Evolutionary conservation across 768 basidiomycete species (phyloP).

Genomic region (Leucocoprinus leucothites): DNA sequence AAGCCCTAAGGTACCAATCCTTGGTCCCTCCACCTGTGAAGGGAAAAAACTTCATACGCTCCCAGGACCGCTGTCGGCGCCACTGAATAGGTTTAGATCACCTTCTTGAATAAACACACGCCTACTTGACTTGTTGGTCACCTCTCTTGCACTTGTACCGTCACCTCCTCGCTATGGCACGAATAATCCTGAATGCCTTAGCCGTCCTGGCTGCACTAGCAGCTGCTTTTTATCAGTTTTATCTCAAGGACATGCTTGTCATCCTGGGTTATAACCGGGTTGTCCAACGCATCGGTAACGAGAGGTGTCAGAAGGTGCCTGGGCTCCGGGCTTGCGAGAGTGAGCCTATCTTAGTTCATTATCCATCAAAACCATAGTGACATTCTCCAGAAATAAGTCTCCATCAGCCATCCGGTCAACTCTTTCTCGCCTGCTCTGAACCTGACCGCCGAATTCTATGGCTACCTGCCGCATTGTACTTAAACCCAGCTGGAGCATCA

Average conservation of each 20-base stretch:
- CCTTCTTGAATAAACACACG: conserved; percentile 2
- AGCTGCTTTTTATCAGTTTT: conserved; percentile 45
- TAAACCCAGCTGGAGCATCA: conserved; percentile 37
- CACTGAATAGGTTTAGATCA: neutral
- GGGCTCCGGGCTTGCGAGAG: conserved; percentile 71
- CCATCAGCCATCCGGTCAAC: conserved; percentile 51
- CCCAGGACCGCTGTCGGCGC: too few species aligned
- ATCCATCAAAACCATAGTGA: neutral
- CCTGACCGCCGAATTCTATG: conserved; percentile 45
- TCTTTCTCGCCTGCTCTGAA: conserved; percentile 65
- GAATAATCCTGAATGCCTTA: conserved; percentile 24
- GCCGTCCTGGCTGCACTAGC: conserved; percentile 36
- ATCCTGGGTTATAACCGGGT: conserved; percentile 42
- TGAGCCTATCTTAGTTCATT: conserved; percentile 24
- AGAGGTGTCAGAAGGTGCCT: conserved; percentile 44
- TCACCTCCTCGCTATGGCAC: neutral
- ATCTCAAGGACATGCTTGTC: conserved; percentile 41
- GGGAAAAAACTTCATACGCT: too few species aligned
- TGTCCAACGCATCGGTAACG: conserved; percentile 43
- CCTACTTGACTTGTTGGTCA: neutral
- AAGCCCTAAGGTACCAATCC: neutral
- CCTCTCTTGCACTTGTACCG: neutral
- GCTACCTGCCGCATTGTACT: conserved; percentile 40
- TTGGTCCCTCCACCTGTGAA: neutral
- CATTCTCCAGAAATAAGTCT: conserved; percentile 47